Evolutionary conservation across 805 yeast genomes (phyloP).

Genomic region (Teunomyces gatunensis): DNA sequence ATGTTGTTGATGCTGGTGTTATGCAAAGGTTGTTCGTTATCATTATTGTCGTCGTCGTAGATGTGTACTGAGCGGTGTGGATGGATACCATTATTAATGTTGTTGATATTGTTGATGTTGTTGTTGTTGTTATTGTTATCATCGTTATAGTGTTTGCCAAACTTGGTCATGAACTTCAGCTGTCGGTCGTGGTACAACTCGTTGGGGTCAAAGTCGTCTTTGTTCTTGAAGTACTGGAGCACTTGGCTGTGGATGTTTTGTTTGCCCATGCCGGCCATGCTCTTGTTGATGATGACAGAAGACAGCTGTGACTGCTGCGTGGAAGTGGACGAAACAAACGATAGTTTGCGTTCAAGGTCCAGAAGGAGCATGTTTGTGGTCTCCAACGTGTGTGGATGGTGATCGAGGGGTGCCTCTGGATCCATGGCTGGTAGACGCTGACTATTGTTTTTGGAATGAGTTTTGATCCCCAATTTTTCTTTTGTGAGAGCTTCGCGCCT

Average conservation of each 20-base stretch:
- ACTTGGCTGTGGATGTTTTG: constrained; percentile 32
- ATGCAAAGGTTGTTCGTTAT: constrained; percentile 3
- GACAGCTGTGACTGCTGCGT: constrained; percentile 21
- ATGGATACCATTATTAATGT: neutral
- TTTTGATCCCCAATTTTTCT: neutral
- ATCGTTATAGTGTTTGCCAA: constrained; percentile 25
- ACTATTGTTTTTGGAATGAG: neutral
- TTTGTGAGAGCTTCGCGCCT: too few relatives aligned
- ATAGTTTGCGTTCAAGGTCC: constrained; percentile 36
- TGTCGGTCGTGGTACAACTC: constrained; percentile 38
- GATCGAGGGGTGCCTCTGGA: neutral
- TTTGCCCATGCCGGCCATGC: constrained; percentile 20
- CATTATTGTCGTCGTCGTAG: constrained; percentile 9
- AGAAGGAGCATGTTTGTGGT: constrained; percentile 26
- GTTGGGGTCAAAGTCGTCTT: constrained; percentile 21
- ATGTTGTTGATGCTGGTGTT: constrained; percentile 8
- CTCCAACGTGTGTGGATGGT: constrained; percentile 13
- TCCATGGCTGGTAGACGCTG: neutral
- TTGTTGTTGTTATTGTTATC: constrained; percentile 7
- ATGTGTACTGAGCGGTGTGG: constrained; percentile 10
- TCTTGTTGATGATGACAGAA: constrained; percentile 14
- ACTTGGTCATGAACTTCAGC: constrained; percentile 27
- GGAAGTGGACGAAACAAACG: constrained; percentile 27
- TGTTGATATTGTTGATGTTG: constrained; percentile 1
- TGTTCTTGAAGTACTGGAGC: constrained; percentile 31